Conservation (phyloP, 768 basidiomycete species). For the Russula griseocarnosa region DNA sequence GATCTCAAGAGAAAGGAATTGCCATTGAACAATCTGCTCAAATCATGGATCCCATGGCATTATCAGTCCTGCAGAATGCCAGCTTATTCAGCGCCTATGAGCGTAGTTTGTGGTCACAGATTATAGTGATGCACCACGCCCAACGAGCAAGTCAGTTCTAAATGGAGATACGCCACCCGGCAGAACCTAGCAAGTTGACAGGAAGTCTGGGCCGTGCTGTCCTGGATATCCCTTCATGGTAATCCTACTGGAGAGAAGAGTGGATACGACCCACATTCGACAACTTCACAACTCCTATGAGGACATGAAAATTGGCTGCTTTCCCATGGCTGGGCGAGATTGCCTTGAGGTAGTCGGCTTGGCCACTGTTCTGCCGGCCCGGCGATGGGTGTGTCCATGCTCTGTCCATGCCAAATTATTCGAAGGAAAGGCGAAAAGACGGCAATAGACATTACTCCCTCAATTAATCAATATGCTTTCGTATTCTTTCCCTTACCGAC, state of each 20-base stretch:
- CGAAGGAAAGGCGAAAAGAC: slow-evolving; percentile 12
- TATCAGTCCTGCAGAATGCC: slow-evolving; percentile 4
- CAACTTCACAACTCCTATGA: slow-evolving; percentile 5
- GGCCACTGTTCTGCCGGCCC: slow-evolving; percentile 4
- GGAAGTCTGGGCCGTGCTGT: slow-evolving; percentile 4
- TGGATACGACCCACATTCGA: background rate
- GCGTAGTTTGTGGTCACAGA: background rate
- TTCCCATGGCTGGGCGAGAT: slow-evolving; percentile 13
- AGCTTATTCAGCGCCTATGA: background rate
- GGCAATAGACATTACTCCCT: slow-evolving; percentile 17
- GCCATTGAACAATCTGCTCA: slow-evolving; percentile 3
- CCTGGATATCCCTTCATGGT: slow-evolving; percentile 6
- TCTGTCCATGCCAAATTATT: slow-evolving; percentile 3
- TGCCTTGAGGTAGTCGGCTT: background rate
- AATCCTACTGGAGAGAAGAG: slow-evolving; percentile 3
- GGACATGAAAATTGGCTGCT: slow-evolving; percentile 7
- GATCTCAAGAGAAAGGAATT: slow-evolving; percentile 1
- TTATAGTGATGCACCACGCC: background rate
- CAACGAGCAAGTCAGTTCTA: slow-evolving; percentile 4
- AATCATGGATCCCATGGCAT: background rate
- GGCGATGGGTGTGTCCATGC: background rate
- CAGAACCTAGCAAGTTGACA: slow-evolving; percentile 5
- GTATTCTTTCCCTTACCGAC: slow-evolving; percentile 12
- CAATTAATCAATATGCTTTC: slow-evolving; percentile 8
- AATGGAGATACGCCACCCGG: slow-evolving; percentile 5